Base-by-base conservation (phyloP, 1,284 basidiomycete genomes). In the Tilletia walkeri region DNA sequence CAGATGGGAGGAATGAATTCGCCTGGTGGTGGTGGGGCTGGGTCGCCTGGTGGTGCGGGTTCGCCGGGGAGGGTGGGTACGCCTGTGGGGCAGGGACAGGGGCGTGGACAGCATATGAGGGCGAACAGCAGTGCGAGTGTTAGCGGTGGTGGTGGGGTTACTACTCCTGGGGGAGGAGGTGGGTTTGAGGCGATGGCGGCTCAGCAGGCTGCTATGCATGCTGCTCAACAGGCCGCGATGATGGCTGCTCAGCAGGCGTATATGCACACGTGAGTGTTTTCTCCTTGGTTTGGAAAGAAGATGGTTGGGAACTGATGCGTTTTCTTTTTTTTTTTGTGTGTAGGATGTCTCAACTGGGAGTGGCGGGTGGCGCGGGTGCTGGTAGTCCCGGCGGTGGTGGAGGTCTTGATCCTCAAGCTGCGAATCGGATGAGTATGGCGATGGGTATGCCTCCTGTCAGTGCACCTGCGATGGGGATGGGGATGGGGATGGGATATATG, bases 191-290 rank as follows among this genome's bases (percentile, higher is more conserved):
- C 73, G 18, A 75, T 78, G 73, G 69, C 73, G 73, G 76, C 76
- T 12, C 78, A 79, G 73, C 80, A 80, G 68, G 76, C 77, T 68
- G 78, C 77, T 30, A 77, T 79, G 75, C 76, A 78, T 65, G 79
- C 80, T 10, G 80, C 78, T 9, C 78, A 80, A 65, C 77, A 79
- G 53, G 81, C 81, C 67, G 78, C 77, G 39, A 78, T 80, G 77
- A 78, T 79, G 67, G 79, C 80, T 14, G 80, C 80, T 7, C 80
- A 81, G 67, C 78, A 80, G 67, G 82, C 82, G 10, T 83, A 82
- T 71, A 77, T 79, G 75, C 78, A 77, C 48, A 80, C 81, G 14
- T 68, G 67, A 68, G 67, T 68, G 7, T 6, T 5, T 20, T 18
- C 14, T 9, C 41, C 24, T 71, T 68, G 18, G 72, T 75, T 63